Conservation (phyloP, 75 land plant species). For the Selaginella tamariscina region DNA sequence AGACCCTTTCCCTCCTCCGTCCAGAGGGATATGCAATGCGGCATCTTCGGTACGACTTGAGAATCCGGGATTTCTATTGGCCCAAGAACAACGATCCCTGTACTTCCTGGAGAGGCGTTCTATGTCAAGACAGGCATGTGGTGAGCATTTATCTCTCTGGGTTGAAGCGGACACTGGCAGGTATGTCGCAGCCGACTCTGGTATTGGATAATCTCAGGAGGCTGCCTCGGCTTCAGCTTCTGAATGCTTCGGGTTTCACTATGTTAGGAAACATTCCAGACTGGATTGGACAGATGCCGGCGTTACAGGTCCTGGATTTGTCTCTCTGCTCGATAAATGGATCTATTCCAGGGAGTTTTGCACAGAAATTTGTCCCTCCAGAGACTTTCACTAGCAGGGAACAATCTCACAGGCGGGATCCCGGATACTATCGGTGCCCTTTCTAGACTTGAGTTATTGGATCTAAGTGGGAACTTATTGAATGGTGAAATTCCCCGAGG, state of each 20-base stretch:
- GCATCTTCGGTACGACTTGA: slow-evolving; percentile 43
- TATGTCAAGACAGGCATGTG: slow-evolving; percentile 47
- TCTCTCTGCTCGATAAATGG: slow-evolving; percentile 39
- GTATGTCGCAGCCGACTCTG: slow-evolving; percentile 41
- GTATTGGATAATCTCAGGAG: slow-evolving; percentile 44
- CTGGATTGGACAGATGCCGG: slow-evolving; percentile 44
- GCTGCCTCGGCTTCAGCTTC: slow-evolving; percentile 34
- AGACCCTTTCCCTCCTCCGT: background rate
- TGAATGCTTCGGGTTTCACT: slow-evolving; percentile 57
- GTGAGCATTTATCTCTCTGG: slow-evolving; percentile 48
- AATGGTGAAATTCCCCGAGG: background rate
- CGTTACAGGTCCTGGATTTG: slow-evolving; percentile 45
- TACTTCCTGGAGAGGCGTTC: slow-evolving; percentile 50
- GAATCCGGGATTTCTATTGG: slow-evolving; percentile 65
- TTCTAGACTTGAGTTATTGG: slow-evolving; percentile 15
- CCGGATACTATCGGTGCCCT: slow-evolving; percentile 34
- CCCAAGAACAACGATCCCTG: slow-evolving; percentile 70
- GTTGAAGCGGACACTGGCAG: slow-evolving; percentile 47
- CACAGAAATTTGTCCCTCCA: slow-evolving; percentile 22
- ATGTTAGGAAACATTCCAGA: slow-evolving; percentile 65
- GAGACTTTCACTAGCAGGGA: slow-evolving; percentile 45
- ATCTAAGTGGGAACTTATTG: slow-evolving; percentile 20
- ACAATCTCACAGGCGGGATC: slow-evolving; percentile 49
- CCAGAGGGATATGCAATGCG: background rate
- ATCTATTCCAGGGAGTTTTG: slow-evolving; percentile 44